phyloP scores from a whole-genome alignment of 75 land plant genomes.

The Pinus albicaulis region DNA sequence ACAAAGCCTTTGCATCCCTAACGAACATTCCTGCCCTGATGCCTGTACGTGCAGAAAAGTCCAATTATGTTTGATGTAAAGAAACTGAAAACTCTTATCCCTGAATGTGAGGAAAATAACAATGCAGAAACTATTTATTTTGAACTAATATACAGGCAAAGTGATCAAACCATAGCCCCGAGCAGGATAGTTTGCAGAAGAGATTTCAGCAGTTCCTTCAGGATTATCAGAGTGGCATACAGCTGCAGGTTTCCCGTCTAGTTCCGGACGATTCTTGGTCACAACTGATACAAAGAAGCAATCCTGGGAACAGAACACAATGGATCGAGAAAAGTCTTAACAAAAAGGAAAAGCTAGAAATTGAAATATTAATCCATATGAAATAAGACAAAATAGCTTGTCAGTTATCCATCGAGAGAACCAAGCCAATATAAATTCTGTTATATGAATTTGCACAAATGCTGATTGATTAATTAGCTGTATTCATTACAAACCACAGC shows the following conservation, averaged over 20 bases:
- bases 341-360: not conserved
- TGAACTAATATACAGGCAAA: not conserved
- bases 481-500: not conserved
- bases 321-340: not conserved
- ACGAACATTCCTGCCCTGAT: conserved; percentile 97
- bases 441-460: not conserved
- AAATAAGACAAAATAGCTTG: not conserved
- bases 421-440: not conserved
- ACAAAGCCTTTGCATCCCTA: conserved; percentile 83
- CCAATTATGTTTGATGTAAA: not conserved
- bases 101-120: not conserved
- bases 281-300: conserved; percentile 97
- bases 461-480: not conserved
- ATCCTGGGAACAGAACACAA: conserved; percentile 48
- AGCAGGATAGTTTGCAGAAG: conserved; percentile 99
- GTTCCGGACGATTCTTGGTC: conserved; percentile 65
- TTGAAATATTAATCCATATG: not conserved
- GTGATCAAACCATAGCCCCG: conserved; percentile 68
- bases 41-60: conserved; percentile 36
- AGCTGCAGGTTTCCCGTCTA: conserved; percentile 87
- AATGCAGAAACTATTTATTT: not conserved
- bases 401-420: not conserved
- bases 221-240: conserved; percentile 94
- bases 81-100: not conserved
- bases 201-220: conserved; percentile 96